Conservation (phyloP, 768 basidiomycete species). For the Psilocybe cyanescens region DNA sequence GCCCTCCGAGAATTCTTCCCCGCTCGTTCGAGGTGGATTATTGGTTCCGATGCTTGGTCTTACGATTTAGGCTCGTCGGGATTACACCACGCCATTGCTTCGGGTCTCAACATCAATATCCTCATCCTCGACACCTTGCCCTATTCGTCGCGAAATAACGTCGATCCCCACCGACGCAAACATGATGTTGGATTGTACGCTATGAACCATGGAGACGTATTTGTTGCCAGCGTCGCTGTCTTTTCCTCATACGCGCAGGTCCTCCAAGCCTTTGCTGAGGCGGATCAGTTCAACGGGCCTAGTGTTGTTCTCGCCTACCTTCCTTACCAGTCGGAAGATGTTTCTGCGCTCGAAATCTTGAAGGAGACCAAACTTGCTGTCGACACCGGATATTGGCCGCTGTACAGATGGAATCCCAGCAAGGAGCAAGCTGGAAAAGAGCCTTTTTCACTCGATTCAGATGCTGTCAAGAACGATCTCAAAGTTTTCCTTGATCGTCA, state of each 20-base stretch:
- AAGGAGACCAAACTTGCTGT: constrained; percentile 98
- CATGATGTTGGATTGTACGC: constrained; percentile 98
- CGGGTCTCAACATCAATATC: constrained; percentile 90
- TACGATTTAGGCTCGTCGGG: constrained; percentile 96
- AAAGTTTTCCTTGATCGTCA: constrained; percentile 94
- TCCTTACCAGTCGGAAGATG: constrained; percentile 80
- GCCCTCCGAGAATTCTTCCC: constrained; percentile 64
- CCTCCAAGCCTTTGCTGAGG: constrained; percentile 88
- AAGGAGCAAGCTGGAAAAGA: constrained; percentile 78
- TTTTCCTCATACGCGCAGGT: constrained; percentile 97
- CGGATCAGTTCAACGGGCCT: constrained; percentile 88
- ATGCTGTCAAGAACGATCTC: constrained; percentile 91
- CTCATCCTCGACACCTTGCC: constrained; percentile 93
- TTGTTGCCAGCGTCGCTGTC: constrained; percentile 93
- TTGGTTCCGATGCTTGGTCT: constrained; percentile 98
- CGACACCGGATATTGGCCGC: constrained; percentile 96
- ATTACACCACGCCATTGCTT: constrained; percentile 92
- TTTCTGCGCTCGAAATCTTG: constrained; percentile 85
- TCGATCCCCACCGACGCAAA: constrained; percentile 79
- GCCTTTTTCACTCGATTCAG: constrained; percentile 92
- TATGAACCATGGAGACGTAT: constrained; percentile 97
- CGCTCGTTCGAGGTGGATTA: constrained; percentile 88
- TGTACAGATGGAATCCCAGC: constrained; percentile 96
- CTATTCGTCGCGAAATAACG: constrained; percentile 76
- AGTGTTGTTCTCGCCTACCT: constrained; percentile 94